Percentiles rank a stretch among this genome's conserved stretches.
Conservation (phyloP, 306 rosid genomes). For the Pueraria montana region DNA sequence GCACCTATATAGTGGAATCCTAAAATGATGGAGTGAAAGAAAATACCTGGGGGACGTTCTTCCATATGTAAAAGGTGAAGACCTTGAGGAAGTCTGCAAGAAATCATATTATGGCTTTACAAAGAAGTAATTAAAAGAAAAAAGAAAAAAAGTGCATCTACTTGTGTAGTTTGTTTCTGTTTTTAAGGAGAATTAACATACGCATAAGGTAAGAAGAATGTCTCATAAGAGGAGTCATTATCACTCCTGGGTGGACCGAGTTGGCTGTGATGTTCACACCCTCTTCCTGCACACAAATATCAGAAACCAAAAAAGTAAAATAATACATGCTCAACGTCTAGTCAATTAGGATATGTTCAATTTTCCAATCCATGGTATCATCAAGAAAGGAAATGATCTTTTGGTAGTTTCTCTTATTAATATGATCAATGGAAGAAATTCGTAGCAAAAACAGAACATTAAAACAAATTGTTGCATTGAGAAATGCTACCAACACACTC, state of each 20-base stretch:
- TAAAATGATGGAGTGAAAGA: neutral
- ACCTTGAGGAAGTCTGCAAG: slow-evolving; percentile 61
- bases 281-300: slow-evolving; percentile 66
- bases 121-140: neutral
- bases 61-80: slow-evolving; percentile 81
- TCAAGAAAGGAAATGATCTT: neutral
- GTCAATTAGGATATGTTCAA: neutral
- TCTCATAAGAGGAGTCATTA: slow-evolving; percentile 97
- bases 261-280: slow-evolving; percentile 86
- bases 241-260: slow-evolving; percentile 91
- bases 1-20: slow-evolving; percentile 1
- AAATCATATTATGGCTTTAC: neutral
- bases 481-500: too few species aligned
- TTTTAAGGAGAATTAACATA: slow-evolving; percentile 48
- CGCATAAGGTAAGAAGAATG: slow-evolving; percentile 78
- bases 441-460: neutral
- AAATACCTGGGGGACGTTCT: slow-evolving; percentile 85
- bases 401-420: slow-evolving; percentile 2
- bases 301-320: slow-evolving; percentile 8
- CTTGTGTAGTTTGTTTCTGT: neutral
- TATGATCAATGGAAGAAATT: neutral
- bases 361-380: neutral
- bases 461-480: neutral
- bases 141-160: neutral
- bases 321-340: neutral